Conservation (phyloP, 306 rosid genomes). For the Fragaria nilgerrensis region DNA sequence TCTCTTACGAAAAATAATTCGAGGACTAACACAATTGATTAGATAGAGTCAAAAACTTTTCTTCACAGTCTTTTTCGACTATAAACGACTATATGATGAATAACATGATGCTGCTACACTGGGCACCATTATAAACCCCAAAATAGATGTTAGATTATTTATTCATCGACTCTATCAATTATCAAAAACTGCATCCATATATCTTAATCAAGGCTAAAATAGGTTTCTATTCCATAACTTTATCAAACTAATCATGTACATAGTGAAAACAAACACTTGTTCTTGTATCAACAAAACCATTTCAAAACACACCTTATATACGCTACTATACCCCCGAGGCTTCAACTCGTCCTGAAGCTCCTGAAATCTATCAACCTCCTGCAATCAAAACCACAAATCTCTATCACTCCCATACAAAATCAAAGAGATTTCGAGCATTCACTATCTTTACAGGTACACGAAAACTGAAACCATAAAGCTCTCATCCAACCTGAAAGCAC, state of each 20-base stretch:
- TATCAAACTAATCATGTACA: background rate
- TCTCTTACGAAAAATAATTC: background rate
- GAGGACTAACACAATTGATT: no score
- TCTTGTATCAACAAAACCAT: conserved; percentile 14
- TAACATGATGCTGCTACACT: background rate
- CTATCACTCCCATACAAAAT: background rate
- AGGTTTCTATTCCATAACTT: background rate
- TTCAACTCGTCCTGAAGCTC: conserved; percentile 70
- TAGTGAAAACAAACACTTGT: background rate
- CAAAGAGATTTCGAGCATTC: background rate
- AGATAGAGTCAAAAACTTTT: no score
- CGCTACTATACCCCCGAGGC: conserved; percentile 69
- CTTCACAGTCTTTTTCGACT: no score
- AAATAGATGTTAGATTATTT: background rate
- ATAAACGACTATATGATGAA: background rate
- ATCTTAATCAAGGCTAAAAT: background rate
- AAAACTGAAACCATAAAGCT: background rate
- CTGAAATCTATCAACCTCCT: conserved; percentile 90
- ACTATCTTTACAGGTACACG: background rate
- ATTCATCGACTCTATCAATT: background rate
- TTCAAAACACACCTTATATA: conserved; percentile 73
- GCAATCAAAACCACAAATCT: conserved; percentile 19
- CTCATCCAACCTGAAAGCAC: conserved; percentile 74
- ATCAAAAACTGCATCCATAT: background rate
- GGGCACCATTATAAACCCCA: background rate